Base-by-base conservation (phyloP, 2,329 filamentous ascomycete species). In the Helminthosporium solani region DNA sequence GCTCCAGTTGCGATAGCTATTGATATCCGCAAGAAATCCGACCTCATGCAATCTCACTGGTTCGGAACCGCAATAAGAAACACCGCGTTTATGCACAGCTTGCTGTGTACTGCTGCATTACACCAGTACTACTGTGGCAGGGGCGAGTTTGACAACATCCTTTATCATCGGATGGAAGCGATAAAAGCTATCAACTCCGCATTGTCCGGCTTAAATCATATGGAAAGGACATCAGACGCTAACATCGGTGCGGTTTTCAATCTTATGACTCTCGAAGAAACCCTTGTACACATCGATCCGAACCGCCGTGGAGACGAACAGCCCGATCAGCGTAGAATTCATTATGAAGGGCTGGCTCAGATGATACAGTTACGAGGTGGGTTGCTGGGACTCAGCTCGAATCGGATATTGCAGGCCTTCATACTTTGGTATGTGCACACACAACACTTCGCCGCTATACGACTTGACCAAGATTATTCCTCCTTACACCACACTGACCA, bases 171-270 rank as follows among this genome's bases (percentile, higher is more conserved):
- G 33, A 61, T 60, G 39, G 52, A 64, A 40, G 66, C 68, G 3
- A 64, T 70, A 40, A 49, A 64, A 27, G 60, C 65, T 12, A 60
- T 71, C 25, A 70, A 68, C 38, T 52, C 54, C 27, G 61, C 61
- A 6, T 56, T 71, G 19, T 60, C 63, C 8, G 53, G 56, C 36
- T 56, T 59, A 33, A 56, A 67, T 42, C 39, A 35, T n/a, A 42
- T 36, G 30, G 41, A 59, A 20, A 60, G 55, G 1, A 61, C 67
- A 7, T 67, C 66, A 1, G 68, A 71, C 48, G 66, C 64, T 15
- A 70, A 67, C 14, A 67, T 71, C 20, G 68, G 65, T 16, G 66
- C 68, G 15, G 68, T 71, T 1, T 71, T 70, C 58, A 68, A 68
- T 42, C 47, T 71, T 19, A 50, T 71, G 27, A 64, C 62, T 15